These are phyloP conservation scores for Erythrobasidium hasegawianum DNA, from an alignment of 1,284 basidiomycete genomes.

Conservation along the genomic window DNA sequence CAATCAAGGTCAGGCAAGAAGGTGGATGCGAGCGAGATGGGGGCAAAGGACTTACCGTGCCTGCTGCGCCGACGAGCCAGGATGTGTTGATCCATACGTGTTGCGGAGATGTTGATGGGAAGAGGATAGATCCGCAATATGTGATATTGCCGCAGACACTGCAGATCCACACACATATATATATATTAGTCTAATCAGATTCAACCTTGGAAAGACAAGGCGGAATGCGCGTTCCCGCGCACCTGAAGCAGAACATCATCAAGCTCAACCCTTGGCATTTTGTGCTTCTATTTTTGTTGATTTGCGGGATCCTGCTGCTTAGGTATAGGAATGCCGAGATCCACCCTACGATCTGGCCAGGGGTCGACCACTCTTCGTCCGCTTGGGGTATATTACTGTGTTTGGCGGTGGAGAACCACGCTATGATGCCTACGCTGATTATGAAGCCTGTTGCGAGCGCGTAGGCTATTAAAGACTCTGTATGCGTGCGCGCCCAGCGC, in stretches of 20 bases:
- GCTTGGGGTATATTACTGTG: conserved; percentile 2
- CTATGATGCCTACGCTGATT: conserved; percentile 36
- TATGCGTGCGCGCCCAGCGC: conserved; percentile 14
- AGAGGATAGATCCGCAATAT: conserved; percentile 40
- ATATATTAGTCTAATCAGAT: too few relatives aligned
- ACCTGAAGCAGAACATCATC: conserved; percentile 45
- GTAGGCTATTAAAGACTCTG: conserved; percentile 34
- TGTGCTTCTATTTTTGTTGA: conserved; percentile 43
- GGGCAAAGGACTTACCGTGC: conserved; percentile 38
- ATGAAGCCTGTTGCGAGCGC: conserved; percentile 39
- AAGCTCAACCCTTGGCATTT: conserved; percentile 44
- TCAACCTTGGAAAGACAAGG: too few relatives aligned
- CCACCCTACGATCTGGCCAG: conserved; percentile 45
- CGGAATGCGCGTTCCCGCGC: too few relatives aligned
- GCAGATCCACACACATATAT: too few relatives aligned
- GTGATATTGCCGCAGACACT: conserved; percentile 43
- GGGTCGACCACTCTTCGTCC: conserved; percentile 44
- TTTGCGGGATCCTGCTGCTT: conserved; percentile 43
- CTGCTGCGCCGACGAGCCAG: conserved; percentile 44
- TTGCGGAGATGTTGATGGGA: conserved; percentile 35
- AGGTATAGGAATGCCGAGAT: conserved; percentile 43
- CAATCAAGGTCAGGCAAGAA: too few relatives aligned
- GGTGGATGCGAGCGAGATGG: too few relatives aligned
- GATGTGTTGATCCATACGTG: conserved; percentile 44
- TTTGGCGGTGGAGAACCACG: conserved; percentile 34